Percentiles rank a stretch among this genome's conserved stretches.
phyloP scores from a whole-genome alignment of 805 yeast species.

The Wickerhamiella brachini region DNA sequence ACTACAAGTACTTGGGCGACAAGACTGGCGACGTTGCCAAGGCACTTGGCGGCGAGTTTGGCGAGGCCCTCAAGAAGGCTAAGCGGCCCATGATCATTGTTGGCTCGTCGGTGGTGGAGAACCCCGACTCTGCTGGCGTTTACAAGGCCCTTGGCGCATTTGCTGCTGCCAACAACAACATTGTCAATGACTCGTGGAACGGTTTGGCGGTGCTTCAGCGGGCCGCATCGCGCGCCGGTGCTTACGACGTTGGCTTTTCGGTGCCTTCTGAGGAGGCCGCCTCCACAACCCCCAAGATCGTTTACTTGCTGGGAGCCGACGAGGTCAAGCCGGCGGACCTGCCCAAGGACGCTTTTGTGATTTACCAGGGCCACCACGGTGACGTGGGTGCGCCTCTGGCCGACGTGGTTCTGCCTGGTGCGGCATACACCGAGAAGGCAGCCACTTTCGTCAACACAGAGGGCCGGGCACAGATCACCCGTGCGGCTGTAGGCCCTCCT shows the following conservation, averaged over 20 bases:
- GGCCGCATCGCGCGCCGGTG: constrained; percentile 78
- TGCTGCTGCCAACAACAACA: constrained; percentile 40
- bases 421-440: constrained; percentile 78
- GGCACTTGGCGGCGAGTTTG: constrained; percentile 56
- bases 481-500: constrained; percentile 80
- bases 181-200: constrained; percentile 64
- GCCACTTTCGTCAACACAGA: constrained; percentile 82
- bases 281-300: constrained; percentile 47
- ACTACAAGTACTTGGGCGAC: constrained; percentile 47
- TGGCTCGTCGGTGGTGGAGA: constrained; percentile 67
- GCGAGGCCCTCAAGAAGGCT: constrained; percentile 52
- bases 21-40: constrained; percentile 39
- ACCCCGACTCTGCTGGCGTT: constrained; percentile 47
- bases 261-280: constrained; percentile 35
- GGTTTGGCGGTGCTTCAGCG: constrained; percentile 72
- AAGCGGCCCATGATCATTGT: constrained; percentile 64
- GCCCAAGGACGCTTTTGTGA: constrained; percentile 75
- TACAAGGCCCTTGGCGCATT: constrained; percentile 49
- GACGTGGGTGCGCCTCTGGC: constrained; percentile 80
- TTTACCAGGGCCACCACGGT: constrained; percentile 88
- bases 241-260: constrained; percentile 71
- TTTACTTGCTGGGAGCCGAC: constrained; percentile 75
- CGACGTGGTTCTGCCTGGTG: constrained; percentile 74
- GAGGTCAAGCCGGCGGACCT: constrained; percentile 55
- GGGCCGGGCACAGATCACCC: constrained; percentile 72